Conservation (phyloP, 2,329 filamentous ascomycete genomes). For the Ceratocystis ficicola region DNA sequence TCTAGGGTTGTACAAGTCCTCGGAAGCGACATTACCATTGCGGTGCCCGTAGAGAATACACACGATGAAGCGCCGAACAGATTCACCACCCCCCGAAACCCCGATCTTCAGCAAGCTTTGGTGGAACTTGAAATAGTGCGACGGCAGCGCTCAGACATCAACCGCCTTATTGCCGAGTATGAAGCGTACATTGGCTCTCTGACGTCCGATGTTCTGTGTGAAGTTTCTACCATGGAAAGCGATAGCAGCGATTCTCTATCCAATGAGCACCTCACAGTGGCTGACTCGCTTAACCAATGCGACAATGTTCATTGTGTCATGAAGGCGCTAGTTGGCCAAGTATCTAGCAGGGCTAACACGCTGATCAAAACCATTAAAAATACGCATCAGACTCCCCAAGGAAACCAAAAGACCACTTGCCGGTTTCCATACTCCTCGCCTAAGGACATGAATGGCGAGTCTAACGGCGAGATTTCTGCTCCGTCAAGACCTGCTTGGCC, state of each 20-base stretch:
- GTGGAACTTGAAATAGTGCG: slow-evolving; percentile 19
- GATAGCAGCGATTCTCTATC: background rate
- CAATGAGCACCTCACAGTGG: background rate
- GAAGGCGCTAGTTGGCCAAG: slow-evolving; percentile 17
- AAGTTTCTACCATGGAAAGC: background rate
- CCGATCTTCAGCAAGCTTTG: slow-evolving; percentile 19
- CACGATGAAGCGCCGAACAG: background rate
- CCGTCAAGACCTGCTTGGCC: slow-evolving; percentile 20
- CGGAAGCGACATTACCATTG: slow-evolving; percentile 16
- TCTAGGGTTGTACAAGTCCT: slow-evolving; percentile 20
- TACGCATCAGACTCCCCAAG: background rate
- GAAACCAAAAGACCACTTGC: background rate
- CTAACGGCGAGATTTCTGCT: background rate
- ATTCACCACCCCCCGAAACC: slow-evolving; percentile 17
- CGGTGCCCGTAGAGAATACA: slow-evolving; percentile 10
- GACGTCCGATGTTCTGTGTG: slow-evolving; percentile 19
- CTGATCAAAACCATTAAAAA: slow-evolving; percentile 10
- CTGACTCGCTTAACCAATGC: slow-evolving; percentile 4
- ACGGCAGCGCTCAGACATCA: slow-evolving; percentile 15
- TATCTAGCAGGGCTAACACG: slow-evolving; percentile 14
- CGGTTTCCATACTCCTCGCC: slow-evolving; percentile 15
- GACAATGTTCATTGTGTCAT: slow-evolving; percentile 19
- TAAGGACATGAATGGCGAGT: background rate
- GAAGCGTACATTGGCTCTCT: slow-evolving; percentile 20
- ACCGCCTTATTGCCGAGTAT: slow-evolving; percentile 15